Evolutionary conservation across 768 basidiomycete species (phyloP).

Genomic region (Mycena albidolilacea): DNA sequence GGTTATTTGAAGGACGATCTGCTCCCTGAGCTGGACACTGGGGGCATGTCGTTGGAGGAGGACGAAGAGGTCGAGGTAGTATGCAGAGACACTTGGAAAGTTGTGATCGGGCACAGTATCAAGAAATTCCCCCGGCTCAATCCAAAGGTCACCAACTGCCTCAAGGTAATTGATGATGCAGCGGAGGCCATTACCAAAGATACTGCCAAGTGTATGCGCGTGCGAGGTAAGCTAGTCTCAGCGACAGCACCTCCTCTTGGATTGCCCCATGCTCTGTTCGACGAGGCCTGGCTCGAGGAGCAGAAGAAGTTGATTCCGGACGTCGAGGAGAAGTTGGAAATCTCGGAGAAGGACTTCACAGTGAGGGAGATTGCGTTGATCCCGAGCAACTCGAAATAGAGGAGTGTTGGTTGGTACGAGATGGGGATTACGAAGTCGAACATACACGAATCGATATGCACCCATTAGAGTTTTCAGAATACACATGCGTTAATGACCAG

Average conservation of each 20-base stretch:
- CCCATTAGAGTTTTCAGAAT: not conserved
- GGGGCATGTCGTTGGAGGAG: not conserved
- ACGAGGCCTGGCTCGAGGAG: not conserved
- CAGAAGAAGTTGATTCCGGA: not conserved
- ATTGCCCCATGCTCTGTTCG: not conserved
- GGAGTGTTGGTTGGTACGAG: not conserved
- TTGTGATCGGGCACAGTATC: not conserved
- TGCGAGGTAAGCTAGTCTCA: not conserved
- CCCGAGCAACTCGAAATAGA: not conserved
- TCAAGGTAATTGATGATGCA: not conserved
- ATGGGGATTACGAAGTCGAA: too few relatives aligned
- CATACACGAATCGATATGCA: not conserved
- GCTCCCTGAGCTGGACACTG: not conserved
- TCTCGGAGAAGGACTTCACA: slow-evolving; percentile 1
- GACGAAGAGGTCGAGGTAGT: not conserved
- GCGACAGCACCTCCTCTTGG: not conserved
- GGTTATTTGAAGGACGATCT: not conserved
- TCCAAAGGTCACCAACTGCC: not conserved
- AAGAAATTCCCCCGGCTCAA: not conserved
- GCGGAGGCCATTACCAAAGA: not conserved
- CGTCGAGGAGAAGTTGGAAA: not conserved
- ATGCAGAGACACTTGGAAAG: not conserved
- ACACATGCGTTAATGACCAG: not conserved
- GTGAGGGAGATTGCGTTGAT: not conserved
- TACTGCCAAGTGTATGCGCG: not conserved